Evolutionary conservation across 2,329 filamentous ascomycete genomes (phyloP).

Genomic region (Sporothrix humicola): DNA sequence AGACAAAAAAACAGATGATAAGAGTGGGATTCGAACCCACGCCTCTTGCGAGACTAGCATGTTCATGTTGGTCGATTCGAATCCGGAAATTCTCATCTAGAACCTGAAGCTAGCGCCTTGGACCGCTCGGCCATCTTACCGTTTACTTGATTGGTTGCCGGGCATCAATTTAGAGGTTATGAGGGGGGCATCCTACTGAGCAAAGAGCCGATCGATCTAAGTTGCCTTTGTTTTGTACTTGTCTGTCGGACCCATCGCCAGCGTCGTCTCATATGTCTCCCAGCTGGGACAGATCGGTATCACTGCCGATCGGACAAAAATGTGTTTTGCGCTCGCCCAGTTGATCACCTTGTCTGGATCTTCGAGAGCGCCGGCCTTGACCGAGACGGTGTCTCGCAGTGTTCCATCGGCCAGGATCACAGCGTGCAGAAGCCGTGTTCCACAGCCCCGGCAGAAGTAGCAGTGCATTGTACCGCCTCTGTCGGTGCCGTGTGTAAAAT

Average conservation of each 20-base stretch:
- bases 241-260: background rate
- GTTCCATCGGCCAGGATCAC: conserved; percentile 48
- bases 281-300: conserved; percentile 50
- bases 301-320: conserved; percentile 54
- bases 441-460: conserved; percentile 45
- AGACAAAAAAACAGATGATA: conserved; percentile 34
- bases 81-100: background rate
- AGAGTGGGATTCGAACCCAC: conserved; percentile 41
- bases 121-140: conserved; percentile 41
- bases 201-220: too few species aligned
- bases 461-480: conserved; percentile 33
- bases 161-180: background rate
- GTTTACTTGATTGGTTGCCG: conserved; percentile 1
- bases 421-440: conserved; percentile 55
- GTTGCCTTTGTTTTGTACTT: background rate
- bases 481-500: conserved; percentile 27
- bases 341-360: conserved; percentile 43
- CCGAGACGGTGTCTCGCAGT: conserved; percentile 46
- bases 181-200: background rate
- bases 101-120: conserved; percentile 41
- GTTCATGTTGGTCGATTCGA: conserved; percentile 35
- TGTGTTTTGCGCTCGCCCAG: conserved; percentile 51
- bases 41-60: conserved; percentile 37
- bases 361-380: conserved; percentile 55
- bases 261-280: conserved; percentile 33